phyloP scores from a whole-genome alignment of 169 alveolate species.

The Plasmodium fragile region DNA sequence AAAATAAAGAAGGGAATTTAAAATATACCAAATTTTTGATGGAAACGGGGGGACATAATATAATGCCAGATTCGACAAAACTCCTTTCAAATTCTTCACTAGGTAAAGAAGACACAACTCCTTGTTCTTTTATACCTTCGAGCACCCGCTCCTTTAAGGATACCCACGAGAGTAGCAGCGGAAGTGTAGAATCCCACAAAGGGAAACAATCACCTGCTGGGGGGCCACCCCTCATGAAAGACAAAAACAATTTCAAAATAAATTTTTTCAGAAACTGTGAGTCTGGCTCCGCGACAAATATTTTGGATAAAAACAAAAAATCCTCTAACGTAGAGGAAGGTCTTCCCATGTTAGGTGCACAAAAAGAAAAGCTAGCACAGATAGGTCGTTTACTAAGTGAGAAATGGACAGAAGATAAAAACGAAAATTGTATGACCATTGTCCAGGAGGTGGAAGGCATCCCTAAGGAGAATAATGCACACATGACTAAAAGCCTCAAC shows the following conservation, averaged over 20 bases:
- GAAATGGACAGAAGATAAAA: not conserved
- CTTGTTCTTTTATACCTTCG: not conserved
- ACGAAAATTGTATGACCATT: not conserved
- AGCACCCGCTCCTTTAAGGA: not conserved
- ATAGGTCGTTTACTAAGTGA: not conserved
- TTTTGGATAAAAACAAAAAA: not conserved
- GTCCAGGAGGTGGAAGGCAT: not conserved
- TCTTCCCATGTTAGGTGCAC: not conserved
- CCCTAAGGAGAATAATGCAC: not conserved
- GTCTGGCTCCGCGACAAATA: not conserved
- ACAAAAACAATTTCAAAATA: not conserved
- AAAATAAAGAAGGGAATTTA: not conserved
- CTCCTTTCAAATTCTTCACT: not conserved
- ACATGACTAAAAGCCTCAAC: not conserved
- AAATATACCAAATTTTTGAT: not conserved
- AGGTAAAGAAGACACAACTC: not conserved
- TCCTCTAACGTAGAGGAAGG: not conserved
- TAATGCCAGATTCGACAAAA: not conserved
- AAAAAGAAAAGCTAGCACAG: conserved; percentile 2
- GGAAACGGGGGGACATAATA: not conserved
- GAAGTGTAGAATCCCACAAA: not conserved
- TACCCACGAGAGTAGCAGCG: not conserved
- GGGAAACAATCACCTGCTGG: not conserved
- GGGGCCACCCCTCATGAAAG: not conserved
- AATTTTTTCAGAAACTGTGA: not conserved